Conservation (phyloP, 805 yeast species). For the Metschnikowia proteae region DNA sequence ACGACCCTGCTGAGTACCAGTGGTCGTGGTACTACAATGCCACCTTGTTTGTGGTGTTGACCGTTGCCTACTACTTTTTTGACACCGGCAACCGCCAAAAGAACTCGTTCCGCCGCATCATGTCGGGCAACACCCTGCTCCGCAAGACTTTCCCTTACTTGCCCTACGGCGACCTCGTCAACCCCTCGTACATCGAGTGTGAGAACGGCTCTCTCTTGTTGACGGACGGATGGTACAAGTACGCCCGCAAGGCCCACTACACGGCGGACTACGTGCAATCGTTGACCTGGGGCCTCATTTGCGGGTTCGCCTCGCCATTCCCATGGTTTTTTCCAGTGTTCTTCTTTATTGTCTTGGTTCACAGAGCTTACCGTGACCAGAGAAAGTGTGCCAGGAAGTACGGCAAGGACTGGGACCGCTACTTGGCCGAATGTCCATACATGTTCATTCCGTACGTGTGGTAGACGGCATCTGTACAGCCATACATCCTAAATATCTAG, state of each 20-base stretch:
- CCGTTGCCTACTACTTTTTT: conserved; percentile 82
- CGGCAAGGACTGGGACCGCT: conserved; percentile 91
- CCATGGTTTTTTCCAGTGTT: conserved; percentile 96
- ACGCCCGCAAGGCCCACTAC: conserved; percentile 92
- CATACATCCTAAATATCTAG: no score
- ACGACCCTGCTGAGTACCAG: conserved; percentile 76
- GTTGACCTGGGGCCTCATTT: conserved; percentile 84
- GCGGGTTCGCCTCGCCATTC: conserved; percentile 84
- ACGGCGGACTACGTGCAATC: conserved; percentile 91
- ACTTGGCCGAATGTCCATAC: conserved; percentile 85
- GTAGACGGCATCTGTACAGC: neutral
- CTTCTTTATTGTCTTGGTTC: conserved; percentile 81
- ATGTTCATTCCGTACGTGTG: conserved; percentile 82
- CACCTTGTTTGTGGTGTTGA: conserved; percentile 51
- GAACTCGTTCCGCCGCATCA: conserved; percentile 79
- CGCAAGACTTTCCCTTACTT: conserved; percentile 93
- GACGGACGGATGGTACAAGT: conserved; percentile 91
- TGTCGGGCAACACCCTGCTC: conserved; percentile 72
- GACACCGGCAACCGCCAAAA: conserved; percentile 95
- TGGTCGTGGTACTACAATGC: conserved; percentile 64
- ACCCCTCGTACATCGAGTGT: conserved; percentile 84
- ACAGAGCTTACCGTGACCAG: conserved; percentile 86
- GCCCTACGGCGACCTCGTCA: conserved; percentile 74
- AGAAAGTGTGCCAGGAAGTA: conserved; percentile 82
- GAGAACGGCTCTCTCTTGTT: conserved; percentile 79